phyloP scores from a whole-genome alignment of 2,329 filamentous ascomycete species.

The Colletotrichum agaves region DNA sequence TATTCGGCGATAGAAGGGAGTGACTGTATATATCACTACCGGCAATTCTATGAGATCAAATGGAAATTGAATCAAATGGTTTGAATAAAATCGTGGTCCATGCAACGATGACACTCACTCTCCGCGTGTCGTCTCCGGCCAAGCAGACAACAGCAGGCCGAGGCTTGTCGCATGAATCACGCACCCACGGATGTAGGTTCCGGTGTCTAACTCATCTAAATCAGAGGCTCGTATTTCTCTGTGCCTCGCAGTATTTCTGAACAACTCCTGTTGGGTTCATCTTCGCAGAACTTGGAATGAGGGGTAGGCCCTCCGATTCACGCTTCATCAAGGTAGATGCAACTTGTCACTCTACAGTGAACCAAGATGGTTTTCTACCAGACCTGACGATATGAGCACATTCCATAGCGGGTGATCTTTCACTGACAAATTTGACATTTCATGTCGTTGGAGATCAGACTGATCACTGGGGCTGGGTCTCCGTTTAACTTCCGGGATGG shows the following conservation, averaged over 20 bases:
- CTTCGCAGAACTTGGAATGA: background rate
- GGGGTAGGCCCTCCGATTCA: background rate
- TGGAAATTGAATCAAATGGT: too few species aligned
- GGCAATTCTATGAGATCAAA: too few species aligned
- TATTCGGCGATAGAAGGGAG: too few species aligned
- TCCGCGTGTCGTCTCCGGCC: background rate
- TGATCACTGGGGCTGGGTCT: background rate
- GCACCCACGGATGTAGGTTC: background rate
- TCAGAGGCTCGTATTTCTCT: background rate
- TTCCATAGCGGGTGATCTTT: too few species aligned
- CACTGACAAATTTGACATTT: too few species aligned
- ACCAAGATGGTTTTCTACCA: too few species aligned
- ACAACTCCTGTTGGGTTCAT: too few species aligned
- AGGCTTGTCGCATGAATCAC: background rate
- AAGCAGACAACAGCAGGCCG: background rate
- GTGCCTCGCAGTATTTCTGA: background rate
- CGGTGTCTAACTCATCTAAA: background rate
- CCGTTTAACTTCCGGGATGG: background rate
- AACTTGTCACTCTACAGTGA: fast-evolving
- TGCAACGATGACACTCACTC: too few species aligned
- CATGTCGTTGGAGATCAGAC: background rate
- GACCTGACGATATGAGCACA: too few species aligned
- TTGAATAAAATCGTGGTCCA: background rate
- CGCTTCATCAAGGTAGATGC: background rate
- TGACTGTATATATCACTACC: too few species aligned